A percentile compares a stretch with the other conserved stretches of the same genome.
These are phyloP conservation scores for Cordyceps cateniannulata DNA, from an alignment of 2,329 filamentous ascomycete species.

Conservation along the genomic window DNA sequence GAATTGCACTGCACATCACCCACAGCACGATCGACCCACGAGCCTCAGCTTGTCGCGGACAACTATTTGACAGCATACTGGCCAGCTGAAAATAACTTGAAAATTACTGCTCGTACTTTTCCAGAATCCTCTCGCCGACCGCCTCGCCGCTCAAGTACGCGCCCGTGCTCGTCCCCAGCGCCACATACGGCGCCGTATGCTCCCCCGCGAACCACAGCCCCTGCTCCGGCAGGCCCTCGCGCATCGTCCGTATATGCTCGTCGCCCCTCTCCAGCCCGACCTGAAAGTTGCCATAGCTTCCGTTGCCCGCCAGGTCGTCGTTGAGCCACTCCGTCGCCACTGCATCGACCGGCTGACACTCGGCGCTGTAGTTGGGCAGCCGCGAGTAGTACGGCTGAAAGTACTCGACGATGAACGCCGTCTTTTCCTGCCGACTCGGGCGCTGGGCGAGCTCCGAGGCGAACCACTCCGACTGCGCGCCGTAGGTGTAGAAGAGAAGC, in stretches of 20 bases:
- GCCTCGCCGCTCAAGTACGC: constrained; percentile 88
- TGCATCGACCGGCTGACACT: constrained; percentile 55
- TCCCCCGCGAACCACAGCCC: constrained; percentile 85
- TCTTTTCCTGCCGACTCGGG: constrained; percentile 36
- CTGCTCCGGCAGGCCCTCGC: constrained; percentile 55
- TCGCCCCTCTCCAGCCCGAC: constrained; percentile 65
- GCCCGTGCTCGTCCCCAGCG: constrained; percentile 79
- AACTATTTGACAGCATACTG: neutral
- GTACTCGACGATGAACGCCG: constrained; percentile 54
- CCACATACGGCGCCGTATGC: constrained; percentile 85
- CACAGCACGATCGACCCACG: too few relatives aligned
- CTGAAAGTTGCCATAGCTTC: constrained; percentile 83
- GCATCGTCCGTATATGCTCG: constrained; percentile 60
- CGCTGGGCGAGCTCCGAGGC: constrained; percentile 39
- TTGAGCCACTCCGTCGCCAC: constrained; percentile 72
- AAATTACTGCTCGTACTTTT: constrained; percentile 39
- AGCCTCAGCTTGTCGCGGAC: too few relatives aligned
- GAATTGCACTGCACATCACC: too few relatives aligned
- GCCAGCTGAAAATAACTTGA: neutral
- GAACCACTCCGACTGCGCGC: constrained; percentile 52
- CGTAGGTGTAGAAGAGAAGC: constrained; percentile 76
- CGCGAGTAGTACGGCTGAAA: constrained; percentile 73
- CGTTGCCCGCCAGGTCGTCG: constrained; percentile 73
- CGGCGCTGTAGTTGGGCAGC: constrained; percentile 59
- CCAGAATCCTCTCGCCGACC: constrained; percentile 59